phyloP scores from a whole-genome alignment of 495 filamentous ascomycete genomes.

The Penicillium tannophilum region DNA sequence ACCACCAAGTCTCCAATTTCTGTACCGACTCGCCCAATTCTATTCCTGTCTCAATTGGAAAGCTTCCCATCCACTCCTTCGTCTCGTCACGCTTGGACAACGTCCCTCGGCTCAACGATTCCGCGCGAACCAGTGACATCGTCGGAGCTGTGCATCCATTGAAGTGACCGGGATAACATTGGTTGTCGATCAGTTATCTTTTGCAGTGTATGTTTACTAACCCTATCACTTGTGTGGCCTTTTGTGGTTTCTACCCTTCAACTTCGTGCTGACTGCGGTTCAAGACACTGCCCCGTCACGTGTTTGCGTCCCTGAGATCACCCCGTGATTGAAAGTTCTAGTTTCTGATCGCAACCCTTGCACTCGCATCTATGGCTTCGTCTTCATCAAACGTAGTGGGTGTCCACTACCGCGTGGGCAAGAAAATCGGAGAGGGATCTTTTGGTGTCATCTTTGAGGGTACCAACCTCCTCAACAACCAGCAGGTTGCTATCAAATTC shows the following conservation, averaged over 20 bases:
- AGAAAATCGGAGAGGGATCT: constrained; percentile 99
- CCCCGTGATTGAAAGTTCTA: constrained; percentile 27
- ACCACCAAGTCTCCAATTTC: constrained; percentile 3
- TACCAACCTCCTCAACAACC: constrained; percentile 97
- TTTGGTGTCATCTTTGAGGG: constrained; percentile 99
- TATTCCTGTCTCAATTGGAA: neutral
- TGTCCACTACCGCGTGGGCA: constrained; percentile 97
- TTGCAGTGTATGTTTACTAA: constrained; percentile 24
- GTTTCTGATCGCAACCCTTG: constrained; percentile 20
- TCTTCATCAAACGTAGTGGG: constrained; percentile 98
- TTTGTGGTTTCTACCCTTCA: neutral
- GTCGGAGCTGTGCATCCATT: constrained; percentile 17
- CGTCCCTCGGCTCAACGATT: constrained; percentile 8
- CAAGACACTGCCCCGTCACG: constrained; percentile 29
- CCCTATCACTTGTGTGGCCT: neutral
- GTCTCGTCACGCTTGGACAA: neutral
- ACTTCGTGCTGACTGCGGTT: constrained; percentile 26
- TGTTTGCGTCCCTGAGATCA: constrained; percentile 32
- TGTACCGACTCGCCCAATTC: constrained; percentile 2
- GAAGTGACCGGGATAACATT: constrained; percentile 14
- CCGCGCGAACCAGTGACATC: constrained; percentile 15
- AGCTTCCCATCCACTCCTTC: neutral
- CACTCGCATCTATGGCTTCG: constrained; percentile 68
- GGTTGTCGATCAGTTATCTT: constrained; percentile 14
- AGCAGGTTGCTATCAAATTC: constrained; percentile 99